phyloP scores from a whole-genome alignment of 345 rosid species.

The Gynandropsis gynandra region DNA sequence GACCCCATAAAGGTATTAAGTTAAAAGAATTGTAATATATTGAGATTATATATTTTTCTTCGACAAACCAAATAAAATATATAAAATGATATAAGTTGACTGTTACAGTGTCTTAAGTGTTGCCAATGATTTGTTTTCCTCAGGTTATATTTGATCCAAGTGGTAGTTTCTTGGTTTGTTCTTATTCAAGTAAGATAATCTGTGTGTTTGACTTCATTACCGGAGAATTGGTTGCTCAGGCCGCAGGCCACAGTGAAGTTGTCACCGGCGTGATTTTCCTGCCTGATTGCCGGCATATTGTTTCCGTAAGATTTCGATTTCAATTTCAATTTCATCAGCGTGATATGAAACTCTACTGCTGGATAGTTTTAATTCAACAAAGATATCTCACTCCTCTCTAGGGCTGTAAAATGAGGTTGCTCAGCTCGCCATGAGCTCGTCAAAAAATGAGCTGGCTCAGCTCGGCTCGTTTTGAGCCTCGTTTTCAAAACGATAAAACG shows the following conservation, averaged over 20 bases:
- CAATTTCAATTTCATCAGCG: background rate
- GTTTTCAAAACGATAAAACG: no score
- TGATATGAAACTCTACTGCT: background rate
- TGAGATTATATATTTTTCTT: no score
- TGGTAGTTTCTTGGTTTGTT: conserved; percentile 59
- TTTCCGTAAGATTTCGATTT: conserved; percentile 55
- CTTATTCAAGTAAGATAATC: conserved; percentile 65
- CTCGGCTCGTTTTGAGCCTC: no score
- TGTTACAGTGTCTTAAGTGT: conserved; percentile 14
- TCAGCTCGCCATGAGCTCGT: no score
- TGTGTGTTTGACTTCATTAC: conserved; percentile 53
- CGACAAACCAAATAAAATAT: no score
- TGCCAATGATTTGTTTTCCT: conserved; percentile 22
- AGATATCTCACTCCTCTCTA: conserved; percentile 1
- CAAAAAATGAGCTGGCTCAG: no score
- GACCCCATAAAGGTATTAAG: conserved; percentile 63
- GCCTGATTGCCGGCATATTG: conserved; percentile 77
- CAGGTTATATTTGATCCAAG: conserved; percentile 83
- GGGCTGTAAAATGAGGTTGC: no score
- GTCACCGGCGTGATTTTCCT: conserved; percentile 71
- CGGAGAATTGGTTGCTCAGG: conserved; percentile 64
- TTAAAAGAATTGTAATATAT: no score
- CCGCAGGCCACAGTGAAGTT: conserved; percentile 71
- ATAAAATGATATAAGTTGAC: no score
- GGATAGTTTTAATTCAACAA: conserved; percentile 5